Conservation (phyloP, 495 filamentous ascomycete species). For the Trichoderma orchidacearum region DNA sequence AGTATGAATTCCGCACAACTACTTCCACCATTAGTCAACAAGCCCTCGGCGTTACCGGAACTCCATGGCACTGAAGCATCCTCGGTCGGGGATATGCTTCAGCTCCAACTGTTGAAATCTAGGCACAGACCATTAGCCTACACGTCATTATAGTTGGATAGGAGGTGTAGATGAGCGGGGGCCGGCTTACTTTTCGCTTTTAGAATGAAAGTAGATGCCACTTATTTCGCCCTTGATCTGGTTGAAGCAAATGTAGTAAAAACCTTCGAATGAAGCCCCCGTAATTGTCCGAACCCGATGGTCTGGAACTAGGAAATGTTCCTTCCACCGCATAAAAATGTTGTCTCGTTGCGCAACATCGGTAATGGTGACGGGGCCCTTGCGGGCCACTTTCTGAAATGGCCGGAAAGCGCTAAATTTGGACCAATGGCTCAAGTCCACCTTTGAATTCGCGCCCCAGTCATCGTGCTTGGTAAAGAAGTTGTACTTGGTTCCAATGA, state of each 20-base stretch:
- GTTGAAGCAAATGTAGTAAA: conserved; percentile 99
- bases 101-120: conserved; percentile 91
- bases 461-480: conserved; percentile 80
- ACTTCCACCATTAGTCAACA: not conserved
- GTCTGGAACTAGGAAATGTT: conserved; percentile 94
- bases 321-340: conserved; percentile 99
- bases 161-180: not conserved
- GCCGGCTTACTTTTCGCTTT: conserved; percentile 75
- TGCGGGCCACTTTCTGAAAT: conserved; percentile 57
- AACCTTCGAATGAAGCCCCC: conserved; percentile 94
- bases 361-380: conserved; percentile 36
- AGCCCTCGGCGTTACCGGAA: conserved; percentile 52
- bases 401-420: conserved; percentile 80
- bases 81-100: conserved; percentile 69
- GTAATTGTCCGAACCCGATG: conserved; percentile 80
- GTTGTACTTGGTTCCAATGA: conserved; percentile 87
- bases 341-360: conserved; percentile 75
- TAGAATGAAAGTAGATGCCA: conserved; percentile 96
- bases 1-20: not conserved
- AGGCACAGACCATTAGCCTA: conserved; percentile 8
- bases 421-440: conserved; percentile 87
- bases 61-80: conserved; percentile 81
- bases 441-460: conserved; percentile 89
- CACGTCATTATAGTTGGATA: conserved; percentile 3
- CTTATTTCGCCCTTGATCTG: conserved; percentile 71